Evolutionary conservation across 345 rosid species (phyloP), one percentile per base, ranked within the genome.

Genomic region (Zanthoxylum bungeanum): DNA sequence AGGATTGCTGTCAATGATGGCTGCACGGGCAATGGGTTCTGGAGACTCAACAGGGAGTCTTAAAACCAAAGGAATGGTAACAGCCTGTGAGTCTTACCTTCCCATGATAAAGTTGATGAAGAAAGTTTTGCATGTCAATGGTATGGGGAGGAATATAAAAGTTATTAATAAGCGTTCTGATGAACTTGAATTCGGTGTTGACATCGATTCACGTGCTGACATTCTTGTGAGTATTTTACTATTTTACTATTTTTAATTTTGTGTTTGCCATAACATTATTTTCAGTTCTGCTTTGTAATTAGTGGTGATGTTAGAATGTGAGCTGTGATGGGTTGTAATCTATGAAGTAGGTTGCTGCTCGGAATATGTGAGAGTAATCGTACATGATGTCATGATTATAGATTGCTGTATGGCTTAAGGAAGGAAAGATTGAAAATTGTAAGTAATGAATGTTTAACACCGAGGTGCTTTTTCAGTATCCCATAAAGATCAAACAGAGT

Each of bases 1-100:
- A 67, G 98, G 98, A 1, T 82, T 94, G 85, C 76, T 94, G 17
- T 94, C 98, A 14, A 92, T 92, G 98, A 94, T 92, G 98, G 90
- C 92, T 69, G 96, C 91, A 1, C 80, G 88, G 64, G 93, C 92
- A 0, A 87, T 88, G 89, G 71, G 68, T 6, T 58, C 56, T 17
- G 62, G 75, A 49, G 85, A 79, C 9, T 61, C 50, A 8, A 30
- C 75, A 21, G 40, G 68, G 14, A 47, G 49, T 6, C 52, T 24
- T 37, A 69, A 53, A 28, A 34, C 71, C 11, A 69, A 76, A 30
- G 89, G 88, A 46, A 72, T 5, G 60, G 97, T 92, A 37, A 92
- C 97, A 50, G 92, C 99, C 3, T 92, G 90, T 30, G 99, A 95
- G 74, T 92, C 98, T 25, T 92, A 95, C 68, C 96, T 95, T 74